phyloP scores from a whole-genome alignment of 2,329 filamentous ascomycete genomes.

The Pseudocercospora cruenta region DNA sequence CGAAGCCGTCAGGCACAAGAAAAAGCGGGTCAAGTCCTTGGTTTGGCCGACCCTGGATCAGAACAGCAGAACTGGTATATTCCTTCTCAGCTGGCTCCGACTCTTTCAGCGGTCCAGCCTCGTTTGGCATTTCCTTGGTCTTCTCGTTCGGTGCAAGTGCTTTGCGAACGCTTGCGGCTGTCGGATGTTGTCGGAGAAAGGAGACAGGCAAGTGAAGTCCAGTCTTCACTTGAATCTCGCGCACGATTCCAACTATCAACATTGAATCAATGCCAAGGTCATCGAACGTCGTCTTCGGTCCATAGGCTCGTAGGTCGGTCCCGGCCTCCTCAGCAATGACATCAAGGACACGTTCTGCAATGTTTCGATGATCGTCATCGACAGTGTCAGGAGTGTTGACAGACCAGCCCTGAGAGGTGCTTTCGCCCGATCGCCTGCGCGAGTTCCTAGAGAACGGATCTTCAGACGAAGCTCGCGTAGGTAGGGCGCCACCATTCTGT shows the following conservation, averaged over 20 bases:
- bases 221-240: slow-evolving; percentile 26
- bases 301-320: neutral
- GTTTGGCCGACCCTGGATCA: neutral
- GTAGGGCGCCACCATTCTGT: neutral
- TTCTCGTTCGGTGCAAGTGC: slow-evolving; percentile 5
- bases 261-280: slow-evolving; percentile 18
- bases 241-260: slow-evolving; percentile 18
- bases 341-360: neutral
- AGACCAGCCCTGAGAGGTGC: neutral
- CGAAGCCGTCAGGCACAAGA: slow-evolving; percentile 52
- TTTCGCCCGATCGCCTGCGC: neutral
- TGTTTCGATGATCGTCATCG: neutral
- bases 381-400: neutral
- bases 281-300: neutral
- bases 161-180: slow-evolving; percentile 10
- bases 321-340: slow-evolving; percentile 9
- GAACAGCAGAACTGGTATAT: neutral
- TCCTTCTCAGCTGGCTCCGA: neutral
- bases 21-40: slow-evolving; percentile 33
- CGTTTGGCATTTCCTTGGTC: neutral
- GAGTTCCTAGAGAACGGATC: neutral
- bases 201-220: slow-evolving; percentile 12
- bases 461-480: neutral
- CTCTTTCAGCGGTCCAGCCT: neutral
- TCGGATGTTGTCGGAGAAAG: slow-evolving; percentile 16